Evolutionary conservation across 1,139 yeast species (phyloP), one percentile per base, ranked within the genome.

Genomic region (Pichia sp.): DNA sequence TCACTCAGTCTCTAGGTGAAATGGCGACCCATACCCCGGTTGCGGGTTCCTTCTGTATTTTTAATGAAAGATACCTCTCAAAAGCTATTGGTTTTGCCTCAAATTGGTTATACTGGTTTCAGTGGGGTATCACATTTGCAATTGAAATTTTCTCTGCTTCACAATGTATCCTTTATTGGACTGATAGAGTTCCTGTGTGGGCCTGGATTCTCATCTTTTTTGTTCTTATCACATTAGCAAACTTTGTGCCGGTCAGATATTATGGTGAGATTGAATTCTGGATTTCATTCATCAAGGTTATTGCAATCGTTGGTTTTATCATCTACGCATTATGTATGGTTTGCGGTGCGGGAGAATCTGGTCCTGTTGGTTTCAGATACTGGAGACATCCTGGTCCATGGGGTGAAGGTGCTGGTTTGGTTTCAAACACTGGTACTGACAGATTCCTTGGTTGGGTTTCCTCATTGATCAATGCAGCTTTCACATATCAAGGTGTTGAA

Each of bases 341-440:
- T 5, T 71, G 73, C 47, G 62, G 62, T 49, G 73, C 77, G 11
- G 79, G 79, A 50, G 39, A 41, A 2, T 52, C 61, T 39, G 80
- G 79, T 26, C 77, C 80, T 29, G 75, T 85, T 40, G 95, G 92
- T 6, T 84, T 83, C 71, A 73, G 88, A 62, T 87, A 88, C 68
- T 90, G 97, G 97, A 79, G 90, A 64, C 68, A 88, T 59, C 96
- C 96, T 3, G 96, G 96, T 44, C 81, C 96, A 2, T 86, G 76
- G 80, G 88, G 86, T 51, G 72, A 68, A 3, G 79, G 79, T 47
- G 63, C 66, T 68, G 52, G 51, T 3, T 56, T 70, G 63, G 60
- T 75, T 66, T 40, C 69, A 67, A 63, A 66, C 37, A 51, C 53
- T 9, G 69, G 73, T 56, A 72, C 79, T 31, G 84, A 71, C 44